These are phyloP conservation scores for Russula dissimulans DNA, from an alignment of 768 basidiomycete species.

Conservation along the genomic window DNA sequence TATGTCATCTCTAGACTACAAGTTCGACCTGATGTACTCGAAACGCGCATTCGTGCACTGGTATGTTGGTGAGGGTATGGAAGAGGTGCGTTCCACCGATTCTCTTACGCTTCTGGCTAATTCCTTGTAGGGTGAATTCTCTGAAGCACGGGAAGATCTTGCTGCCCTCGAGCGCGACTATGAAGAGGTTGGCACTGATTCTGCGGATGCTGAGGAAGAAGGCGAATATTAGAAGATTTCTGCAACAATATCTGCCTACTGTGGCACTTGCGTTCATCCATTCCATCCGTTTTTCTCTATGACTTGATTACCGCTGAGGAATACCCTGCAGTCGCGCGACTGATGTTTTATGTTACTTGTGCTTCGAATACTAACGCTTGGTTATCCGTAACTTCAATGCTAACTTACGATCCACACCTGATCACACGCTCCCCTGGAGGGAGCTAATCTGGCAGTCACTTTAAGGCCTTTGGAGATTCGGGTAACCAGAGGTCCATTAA, in stretches of 20 bases:
- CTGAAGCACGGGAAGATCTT: slow-evolving; percentile 95
- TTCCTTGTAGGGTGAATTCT: slow-evolving; percentile 76
- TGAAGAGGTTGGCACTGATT: slow-evolving; percentile 79
- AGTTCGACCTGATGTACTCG: slow-evolving; percentile 97
- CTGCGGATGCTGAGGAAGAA: slow-evolving; percentile 61
- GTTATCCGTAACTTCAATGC: slow-evolving; percentile 20
- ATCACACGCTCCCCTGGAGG: neutral
- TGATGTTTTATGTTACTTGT: slow-evolving; percentile 17
- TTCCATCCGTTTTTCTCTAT: slow-evolving; percentile 1
- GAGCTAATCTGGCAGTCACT: neutral
- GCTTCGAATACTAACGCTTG: slow-evolving; percentile 18
- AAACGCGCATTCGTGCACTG: slow-evolving; percentile 89
- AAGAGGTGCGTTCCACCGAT: slow-evolving; percentile 47
- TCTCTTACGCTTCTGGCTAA: slow-evolving; percentile 12
- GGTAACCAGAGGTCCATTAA: neutral
- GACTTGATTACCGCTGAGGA: slow-evolving; percentile 5
- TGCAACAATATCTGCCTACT: neutral
- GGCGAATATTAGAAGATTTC: slow-evolving; percentile 40
- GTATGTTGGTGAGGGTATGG: slow-evolving; percentile 99
- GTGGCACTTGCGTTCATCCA: neutral
- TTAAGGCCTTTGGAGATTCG: neutral
- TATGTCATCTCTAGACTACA: slow-evolving; percentile 56
- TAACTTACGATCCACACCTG: slow-evolving; percentile 13
- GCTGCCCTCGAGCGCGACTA: slow-evolving; percentile 96
- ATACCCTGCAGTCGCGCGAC: slow-evolving; percentile 1